These are phyloP conservation scores for Wickerhamiella shivajii DNA, from an alignment of 805 yeast genomes.

Conservation along the genomic window DNA sequence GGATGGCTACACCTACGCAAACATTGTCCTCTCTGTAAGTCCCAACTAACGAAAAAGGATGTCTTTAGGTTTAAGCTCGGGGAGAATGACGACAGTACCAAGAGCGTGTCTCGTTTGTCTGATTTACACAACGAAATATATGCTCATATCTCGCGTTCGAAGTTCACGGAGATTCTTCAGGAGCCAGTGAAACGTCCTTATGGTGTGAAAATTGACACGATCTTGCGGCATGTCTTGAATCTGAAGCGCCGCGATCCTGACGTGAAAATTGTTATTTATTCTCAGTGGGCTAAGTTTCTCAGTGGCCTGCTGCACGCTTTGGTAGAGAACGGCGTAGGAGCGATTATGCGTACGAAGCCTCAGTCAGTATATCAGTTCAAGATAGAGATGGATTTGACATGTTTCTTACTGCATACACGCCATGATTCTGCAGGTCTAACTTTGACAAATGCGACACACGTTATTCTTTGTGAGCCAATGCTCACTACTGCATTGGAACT, in stretches of 20 bases:
- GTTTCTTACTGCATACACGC: slow-evolving; percentile 71
- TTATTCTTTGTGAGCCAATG: slow-evolving; percentile 82
- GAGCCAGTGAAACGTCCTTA: slow-evolving; percentile 35
- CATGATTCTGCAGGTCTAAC: slow-evolving; percentile 75
- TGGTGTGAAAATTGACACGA: slow-evolving; percentile 80
- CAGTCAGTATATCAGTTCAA: slow-evolving; percentile 41
- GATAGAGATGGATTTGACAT: slow-evolving; percentile 47
- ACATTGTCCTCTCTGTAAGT: slow-evolving; percentile 75
- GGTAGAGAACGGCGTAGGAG: slow-evolving; percentile 29
- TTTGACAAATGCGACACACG: slow-evolving; percentile 81
- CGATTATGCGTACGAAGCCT: slow-evolving; percentile 4
- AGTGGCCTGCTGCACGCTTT: slow-evolving; percentile 53
- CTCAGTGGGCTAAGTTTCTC: slow-evolving; percentile 76
- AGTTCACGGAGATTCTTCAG: slow-evolving; percentile 26
- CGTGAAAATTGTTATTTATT: slow-evolving; percentile 73
- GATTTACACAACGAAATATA: slow-evolving; percentile 16
- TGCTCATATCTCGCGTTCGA: slow-evolving; percentile 15
- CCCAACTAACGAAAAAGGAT: slow-evolving; percentile 33
- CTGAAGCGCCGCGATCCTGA: slow-evolving; percentile 40
- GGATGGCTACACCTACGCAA: slow-evolving; percentile 50
- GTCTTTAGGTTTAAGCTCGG: slow-evolving; percentile 29
- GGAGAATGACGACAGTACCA: neutral
- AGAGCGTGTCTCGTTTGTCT: too few relatives aligned
- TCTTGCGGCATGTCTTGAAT: slow-evolving; percentile 56
- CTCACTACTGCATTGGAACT: slow-evolving; percentile 75